These are phyloP conservation scores for Plasmodium reichenowi DNA, from an alignment of 169 alveolate species.

Conservation along the genomic window DNA sequence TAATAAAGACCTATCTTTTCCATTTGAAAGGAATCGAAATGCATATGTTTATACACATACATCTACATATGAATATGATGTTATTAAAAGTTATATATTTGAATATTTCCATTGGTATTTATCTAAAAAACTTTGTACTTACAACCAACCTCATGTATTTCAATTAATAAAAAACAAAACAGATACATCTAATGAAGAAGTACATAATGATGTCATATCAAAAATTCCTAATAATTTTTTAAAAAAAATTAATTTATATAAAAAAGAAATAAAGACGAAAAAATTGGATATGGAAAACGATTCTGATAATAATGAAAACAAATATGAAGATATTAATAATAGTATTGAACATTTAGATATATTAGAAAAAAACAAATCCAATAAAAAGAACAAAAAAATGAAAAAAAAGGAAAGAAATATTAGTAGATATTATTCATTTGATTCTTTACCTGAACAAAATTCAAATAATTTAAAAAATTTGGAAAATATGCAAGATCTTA, in stretches of 20 bases:
- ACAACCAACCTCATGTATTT: slow-evolving; percentile 39
- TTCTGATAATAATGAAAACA: too few relatives aligned
- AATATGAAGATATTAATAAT: too few relatives aligned
- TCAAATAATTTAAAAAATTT: neutral
- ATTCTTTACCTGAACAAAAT: neutral
- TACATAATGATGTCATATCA: slow-evolving; percentile 5
- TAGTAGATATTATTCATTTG: slow-evolving; percentile 4
- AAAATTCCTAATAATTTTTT: slow-evolving; percentile 11
- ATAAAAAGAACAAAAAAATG: neutral
- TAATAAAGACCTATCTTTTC: neutral
- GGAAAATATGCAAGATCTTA: neutral
- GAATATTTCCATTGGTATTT: slow-evolving; percentile 25
- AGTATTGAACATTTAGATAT: neutral
- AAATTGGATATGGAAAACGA: slow-evolving; percentile 8
- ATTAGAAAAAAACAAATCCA: neutral
- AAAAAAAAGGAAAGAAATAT: slow-evolving; percentile 10
- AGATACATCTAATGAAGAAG: neutral
- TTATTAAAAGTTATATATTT: slow-evolving; percentile 51
- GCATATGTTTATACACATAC: slow-evolving; percentile 8
- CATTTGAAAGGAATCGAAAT: slow-evolving; percentile 22
- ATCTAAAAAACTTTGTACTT: slow-evolving; percentile 27
- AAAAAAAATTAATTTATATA: slow-evolving; percentile 3
- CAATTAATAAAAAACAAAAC: slow-evolving; percentile 2
- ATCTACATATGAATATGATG: slow-evolving; percentile 55
- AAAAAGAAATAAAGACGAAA: neutral